These are phyloP conservation scores for Paramecium caudatum DNA, from an alignment of 73 alveolate species.

Conservation along the genomic window DNA sequence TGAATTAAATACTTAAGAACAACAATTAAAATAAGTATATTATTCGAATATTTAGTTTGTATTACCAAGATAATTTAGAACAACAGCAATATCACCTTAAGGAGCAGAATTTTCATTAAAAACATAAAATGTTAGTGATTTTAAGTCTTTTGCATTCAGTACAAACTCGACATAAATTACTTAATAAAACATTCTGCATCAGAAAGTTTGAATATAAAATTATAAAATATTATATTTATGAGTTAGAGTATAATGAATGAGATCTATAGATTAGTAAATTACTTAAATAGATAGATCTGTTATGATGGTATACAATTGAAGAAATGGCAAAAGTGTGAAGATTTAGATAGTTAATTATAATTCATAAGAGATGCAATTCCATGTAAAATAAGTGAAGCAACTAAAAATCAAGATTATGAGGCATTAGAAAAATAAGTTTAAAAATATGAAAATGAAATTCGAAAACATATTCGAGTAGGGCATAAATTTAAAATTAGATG, in stretches of 20 bases:
- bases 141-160: slow-evolving; percentile 12
- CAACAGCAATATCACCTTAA: slow-evolving; percentile 10
- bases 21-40: slow-evolving; percentile 21
- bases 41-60: not conserved
- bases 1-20: slow-evolving; percentile 28
- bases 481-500: slow-evolving; percentile 18
- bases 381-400: not conserved
- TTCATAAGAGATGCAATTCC: slow-evolving; percentile 40
- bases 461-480: slow-evolving; percentile 30
- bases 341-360: slow-evolving; percentile 56
- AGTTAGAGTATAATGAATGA: slow-evolving; percentile 38
- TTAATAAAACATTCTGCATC: not conserved
- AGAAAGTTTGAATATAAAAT: not conserved
- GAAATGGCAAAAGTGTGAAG: slow-evolving; percentile 30
- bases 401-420: slow-evolving; percentile 25
- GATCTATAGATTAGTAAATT: slow-evolving; percentile 19
- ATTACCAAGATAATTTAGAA: slow-evolving; percentile 52
- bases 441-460: slow-evolving; percentile 53
- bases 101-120: slow-evolving; percentile 10
- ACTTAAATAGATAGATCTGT: not conserved
- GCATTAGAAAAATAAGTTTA: slow-evolving; percentile 28
- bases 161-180: slow-evolving; percentile 21
- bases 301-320: not conserved
- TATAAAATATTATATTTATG: slow-evolving; percentile 27
- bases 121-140: slow-evolving; percentile 8